Evolutionary conservation across 208 protist species (phyloP).

Genomic region (Crithidia brevicula): DNA sequence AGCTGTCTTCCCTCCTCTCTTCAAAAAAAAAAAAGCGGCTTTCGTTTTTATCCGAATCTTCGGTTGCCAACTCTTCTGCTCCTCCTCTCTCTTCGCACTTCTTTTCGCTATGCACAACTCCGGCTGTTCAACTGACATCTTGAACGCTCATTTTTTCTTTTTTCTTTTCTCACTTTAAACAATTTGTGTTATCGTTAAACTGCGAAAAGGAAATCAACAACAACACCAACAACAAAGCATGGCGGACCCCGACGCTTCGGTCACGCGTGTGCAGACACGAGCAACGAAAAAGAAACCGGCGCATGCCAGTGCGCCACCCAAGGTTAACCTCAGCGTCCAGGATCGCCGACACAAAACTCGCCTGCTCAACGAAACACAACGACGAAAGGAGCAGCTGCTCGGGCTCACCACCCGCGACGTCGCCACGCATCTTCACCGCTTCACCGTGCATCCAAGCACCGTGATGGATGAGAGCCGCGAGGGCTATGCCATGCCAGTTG

Average conservation of each 20-base stretch:
- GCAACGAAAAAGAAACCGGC: constrained; percentile 7
- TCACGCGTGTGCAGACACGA: neutral
- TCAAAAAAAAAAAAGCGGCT: neutral
- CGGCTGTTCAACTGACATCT: too few relatives aligned
- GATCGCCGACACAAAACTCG: constrained; percentile 68
- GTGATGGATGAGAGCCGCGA: constrained; percentile 43
- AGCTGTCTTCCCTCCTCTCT: neutral
- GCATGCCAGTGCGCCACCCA: neutral
- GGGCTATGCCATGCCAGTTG: constrained; percentile 2
- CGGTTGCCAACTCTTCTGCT: neutral
- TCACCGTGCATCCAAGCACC: constrained; percentile 22
- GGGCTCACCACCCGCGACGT: constrained; percentile 53
- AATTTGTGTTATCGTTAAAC: too few relatives aligned
- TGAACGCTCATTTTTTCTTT: too few relatives aligned
- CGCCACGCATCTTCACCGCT: constrained; percentile 47
- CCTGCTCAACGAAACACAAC: constrained; percentile 50
- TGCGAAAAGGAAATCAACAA: too few relatives aligned
- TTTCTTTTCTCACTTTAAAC: too few relatives aligned
- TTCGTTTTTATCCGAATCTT: neutral
- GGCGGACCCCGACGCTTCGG: neutral
- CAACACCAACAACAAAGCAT: too few relatives aligned
- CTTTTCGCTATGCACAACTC: too few relatives aligned
- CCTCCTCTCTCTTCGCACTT: constrained; percentile 1
- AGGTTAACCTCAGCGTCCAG: constrained; percentile 62
- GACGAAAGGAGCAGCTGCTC: constrained; percentile 62